These are phyloP conservation scores for Microdochium nivale DNA, from an alignment of 2,329 filamentous ascomycete species.

Conservation along the genomic window DNA sequence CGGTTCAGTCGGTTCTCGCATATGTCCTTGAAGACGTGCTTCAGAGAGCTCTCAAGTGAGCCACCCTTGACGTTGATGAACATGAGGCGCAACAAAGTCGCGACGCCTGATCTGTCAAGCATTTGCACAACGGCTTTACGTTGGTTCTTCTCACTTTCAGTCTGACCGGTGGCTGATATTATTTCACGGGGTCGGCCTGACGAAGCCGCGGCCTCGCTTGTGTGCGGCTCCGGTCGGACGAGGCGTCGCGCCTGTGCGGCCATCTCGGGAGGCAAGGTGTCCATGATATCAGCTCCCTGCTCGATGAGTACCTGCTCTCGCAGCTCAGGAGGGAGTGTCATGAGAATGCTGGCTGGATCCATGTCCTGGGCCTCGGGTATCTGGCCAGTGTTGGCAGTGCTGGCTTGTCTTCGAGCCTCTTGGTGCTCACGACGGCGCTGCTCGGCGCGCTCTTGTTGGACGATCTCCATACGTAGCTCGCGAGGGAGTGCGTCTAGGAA, in stretches of 20 bases:
- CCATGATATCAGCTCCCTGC: conserved; percentile 80
- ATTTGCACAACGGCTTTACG: conserved; percentile 86
- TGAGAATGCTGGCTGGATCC: conserved; percentile 85
- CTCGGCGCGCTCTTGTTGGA: conserved; percentile 83
- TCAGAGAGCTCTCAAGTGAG: conserved; percentile 74
- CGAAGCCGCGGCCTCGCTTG: conserved; percentile 34
- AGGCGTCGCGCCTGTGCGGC: conserved; percentile 77
- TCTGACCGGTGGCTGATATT: conserved; percentile 14
- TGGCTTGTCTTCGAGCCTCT: conserved; percentile 60
- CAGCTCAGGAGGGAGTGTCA: conserved; percentile 77
- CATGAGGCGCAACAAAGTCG: conserved; percentile 95
- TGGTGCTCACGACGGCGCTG: conserved; percentile 82
- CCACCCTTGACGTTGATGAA: conserved; percentile 83
- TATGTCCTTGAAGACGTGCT: conserved; percentile 80
- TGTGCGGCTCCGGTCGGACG: conserved; percentile 22
- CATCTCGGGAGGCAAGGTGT: conserved; percentile 75
- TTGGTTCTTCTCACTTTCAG: conserved; percentile 49
- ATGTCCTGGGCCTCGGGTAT: conserved; percentile 54
- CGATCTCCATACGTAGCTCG: conserved; percentile 82
- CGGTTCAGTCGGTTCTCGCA: conserved; percentile 96
- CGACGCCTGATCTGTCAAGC: conserved; percentile 91
- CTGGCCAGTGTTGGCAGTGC: conserved; percentile 41
- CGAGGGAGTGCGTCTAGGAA: conserved; percentile 89
- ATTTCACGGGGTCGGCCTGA: conserved; percentile 13
- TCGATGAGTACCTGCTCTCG: conserved; percentile 84